Evolutionary conservation across 2,329 filamentous ascomycete species (phyloP), one percentile per base, ranked within the genome.

Genomic region (Colletotrichum liriopes): DNA sequence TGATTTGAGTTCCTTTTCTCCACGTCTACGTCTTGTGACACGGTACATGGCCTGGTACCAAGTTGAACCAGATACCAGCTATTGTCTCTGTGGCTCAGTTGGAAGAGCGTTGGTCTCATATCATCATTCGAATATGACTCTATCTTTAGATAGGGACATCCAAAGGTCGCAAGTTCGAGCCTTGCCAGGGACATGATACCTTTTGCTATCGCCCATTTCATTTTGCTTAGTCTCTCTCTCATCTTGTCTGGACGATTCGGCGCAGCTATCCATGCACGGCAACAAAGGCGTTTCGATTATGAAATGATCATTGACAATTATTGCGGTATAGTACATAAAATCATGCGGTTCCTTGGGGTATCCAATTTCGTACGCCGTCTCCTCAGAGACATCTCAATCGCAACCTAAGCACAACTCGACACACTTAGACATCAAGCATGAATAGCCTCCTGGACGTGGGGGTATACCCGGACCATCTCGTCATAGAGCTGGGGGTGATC

Each of bases 401-500:
- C 20, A 64, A n/a, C 5, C 20, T 16, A 8, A 11, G 20, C 11
- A 12, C 16, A 32, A 23, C 18, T 8, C 4, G 7, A 23, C 14
- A 35, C 20, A 39, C n/a, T 32, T 41, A 3, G n/a, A 20, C 18
- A 35, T 74, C 75, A 90, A n/a, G 88, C 89, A 77, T 93, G 92
- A 72, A 96, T 93, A 29, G 93, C 92, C 77, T 93, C 86, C 84
- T 96, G 93, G 5, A 97, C 92, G 74, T 93, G 90, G 9, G 95
- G 95, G 79, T 98, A 98, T 18, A 97, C 91, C 63, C 87, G 84
- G 1, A 97, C 86, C 90, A 98, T 93, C 73, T 90, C 88, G 20
- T 91, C 85, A 81, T 96, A 98, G 58, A 98, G 83, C 73, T 97
- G 94, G 0, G 92, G 91, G 81, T 98, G 95, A 68, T 96, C 92